Conservation (phyloP, 192 early-diverging fungal species). For the Geranomyces michiganensis region DNA sequence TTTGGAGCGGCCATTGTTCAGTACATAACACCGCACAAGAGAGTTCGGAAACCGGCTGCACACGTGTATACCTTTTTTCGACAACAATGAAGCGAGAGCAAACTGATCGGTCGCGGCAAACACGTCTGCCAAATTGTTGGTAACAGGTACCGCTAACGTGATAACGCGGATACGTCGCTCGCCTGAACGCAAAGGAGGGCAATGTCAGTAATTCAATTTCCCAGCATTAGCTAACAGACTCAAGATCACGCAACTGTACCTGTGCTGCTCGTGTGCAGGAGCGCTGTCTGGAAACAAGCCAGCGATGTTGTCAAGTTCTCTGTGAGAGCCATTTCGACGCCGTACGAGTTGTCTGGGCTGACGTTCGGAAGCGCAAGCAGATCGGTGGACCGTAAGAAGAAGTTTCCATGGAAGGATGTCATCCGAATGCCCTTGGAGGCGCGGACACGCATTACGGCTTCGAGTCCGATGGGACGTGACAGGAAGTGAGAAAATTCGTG, state of each 20-base stretch:
- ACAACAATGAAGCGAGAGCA: constrained; percentile 78
- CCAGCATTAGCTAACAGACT: background rate
- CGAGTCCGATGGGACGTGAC: constrained; percentile 77
- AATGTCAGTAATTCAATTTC: no score
- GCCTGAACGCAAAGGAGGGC: constrained; percentile 16
- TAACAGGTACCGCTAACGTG: constrained; percentile 87
- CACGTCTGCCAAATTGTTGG: constrained; percentile 75
- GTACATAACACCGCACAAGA: background rate
- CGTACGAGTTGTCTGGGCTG: constrained; percentile 88
- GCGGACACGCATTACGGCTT: constrained; percentile 91
- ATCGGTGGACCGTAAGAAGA: constrained; percentile 94
- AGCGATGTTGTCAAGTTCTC: constrained; percentile 73
- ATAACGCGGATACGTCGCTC: constrained; percentile 94
- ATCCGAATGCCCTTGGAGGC: constrained; percentile 88
- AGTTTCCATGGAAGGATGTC: constrained; percentile 94
- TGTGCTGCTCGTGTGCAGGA: constrained; percentile 85
- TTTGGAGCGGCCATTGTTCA: background rate
- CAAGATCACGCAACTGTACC: constrained; percentile 44
- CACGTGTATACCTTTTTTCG: constrained; percentile 73
- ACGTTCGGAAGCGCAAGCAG: constrained; percentile 90
- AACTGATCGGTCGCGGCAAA: constrained; percentile 83
- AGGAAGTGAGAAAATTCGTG: constrained; percentile 82
- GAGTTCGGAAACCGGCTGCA: background rate
- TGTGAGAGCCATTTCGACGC: constrained; percentile 77
- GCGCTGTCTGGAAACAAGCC: constrained; percentile 93